phyloP scores from a whole-genome alignment of 2,329 filamentous ascomycete genomes.

The Pseudohalonectria lignicola region DNA sequence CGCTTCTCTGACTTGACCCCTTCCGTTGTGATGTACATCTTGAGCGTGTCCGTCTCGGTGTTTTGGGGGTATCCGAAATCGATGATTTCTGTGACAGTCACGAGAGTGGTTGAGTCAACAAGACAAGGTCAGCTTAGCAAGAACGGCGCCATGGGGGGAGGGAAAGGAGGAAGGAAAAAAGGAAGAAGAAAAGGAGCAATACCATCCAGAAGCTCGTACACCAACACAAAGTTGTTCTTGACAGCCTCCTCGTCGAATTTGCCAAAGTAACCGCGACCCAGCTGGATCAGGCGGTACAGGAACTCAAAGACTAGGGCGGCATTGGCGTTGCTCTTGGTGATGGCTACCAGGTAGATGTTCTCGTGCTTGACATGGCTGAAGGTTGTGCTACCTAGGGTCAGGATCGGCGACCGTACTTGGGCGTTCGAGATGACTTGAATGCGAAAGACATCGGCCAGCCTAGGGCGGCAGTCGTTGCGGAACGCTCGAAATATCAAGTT shows the following conservation, averaged over 20 bases:
- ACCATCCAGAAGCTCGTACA: constrained; percentile 96
- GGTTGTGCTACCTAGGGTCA: constrained; percentile 93
- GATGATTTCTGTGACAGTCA: constrained; percentile 64
- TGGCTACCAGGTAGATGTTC: constrained; percentile 94
- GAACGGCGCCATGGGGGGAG: neutral
- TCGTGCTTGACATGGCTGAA: constrained; percentile 99
- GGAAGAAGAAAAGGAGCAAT: constrained; percentile 11
- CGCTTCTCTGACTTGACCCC: constrained; percentile 85
- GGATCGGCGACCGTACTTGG: constrained; percentile 91
- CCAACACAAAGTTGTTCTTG: constrained; percentile 99
- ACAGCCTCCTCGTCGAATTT: constrained; percentile 99
- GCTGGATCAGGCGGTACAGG: constrained; percentile 77
- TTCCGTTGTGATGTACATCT: constrained; percentile 99
- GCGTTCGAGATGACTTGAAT: constrained; percentile 99
- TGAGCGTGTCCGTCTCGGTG: constrained; percentile 95
- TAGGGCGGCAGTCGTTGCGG: constrained; percentile 94
- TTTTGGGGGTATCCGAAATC: constrained; percentile 99
- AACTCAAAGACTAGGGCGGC: constrained; percentile 97
- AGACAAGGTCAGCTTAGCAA: constrained; percentile 8
- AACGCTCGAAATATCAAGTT: constrained; percentile 99
- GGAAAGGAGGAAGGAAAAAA: neutral
- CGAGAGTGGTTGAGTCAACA: neutral
- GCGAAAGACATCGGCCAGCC: constrained; percentile 96
- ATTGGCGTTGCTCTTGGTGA: constrained; percentile 99
- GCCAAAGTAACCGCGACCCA: constrained; percentile 94